Evolutionary conservation across 331 rosid species (phyloP).

Genomic region (Erythrophleum ivorense): DNA sequence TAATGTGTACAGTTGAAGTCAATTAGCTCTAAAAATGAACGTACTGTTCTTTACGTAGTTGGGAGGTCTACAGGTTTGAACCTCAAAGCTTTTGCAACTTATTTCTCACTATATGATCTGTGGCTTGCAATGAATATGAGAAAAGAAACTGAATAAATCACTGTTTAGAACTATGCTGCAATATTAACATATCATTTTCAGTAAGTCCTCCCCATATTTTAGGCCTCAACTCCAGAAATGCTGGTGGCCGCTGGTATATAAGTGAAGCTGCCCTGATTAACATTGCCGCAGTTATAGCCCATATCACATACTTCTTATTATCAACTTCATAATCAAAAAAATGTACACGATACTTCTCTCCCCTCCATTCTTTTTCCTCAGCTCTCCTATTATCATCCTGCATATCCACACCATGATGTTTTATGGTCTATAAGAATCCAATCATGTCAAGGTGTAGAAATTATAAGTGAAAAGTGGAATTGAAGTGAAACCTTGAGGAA

Average conservation of each 20-base stretch:
- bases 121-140: not conserved
- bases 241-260: conserved; percentile 65
- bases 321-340: conserved; percentile 66
- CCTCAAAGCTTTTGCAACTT: not conserved
- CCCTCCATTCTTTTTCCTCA: conserved; percentile 77
- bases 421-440: conserved; percentile 24
- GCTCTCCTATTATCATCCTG: conserved; percentile 85
- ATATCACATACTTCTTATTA: conserved; percentile 62
- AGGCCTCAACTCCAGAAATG: conserved; percentile 71
- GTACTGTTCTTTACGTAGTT: not conserved
- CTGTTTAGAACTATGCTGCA: conserved; percentile 30
- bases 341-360: conserved; percentile 67
- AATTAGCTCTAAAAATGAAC: too few relatives aligned
- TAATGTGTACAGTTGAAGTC: too few relatives aligned
- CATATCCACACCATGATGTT: conserved; percentile 33
- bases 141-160: not conserved
- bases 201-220: conserved; percentile 63
- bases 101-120: not conserved
- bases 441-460: not conserved
- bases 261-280: conserved; percentile 70
- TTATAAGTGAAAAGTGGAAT: conserved; percentile 20
- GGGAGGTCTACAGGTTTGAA: not conserved
- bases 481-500: conserved; percentile 71
- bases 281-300: conserved; percentile 94
- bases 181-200: conserved; percentile 43